Percentiles rank a stretch among this genome's conserved stretches.
Conservation (phyloP, 1,139 yeast genomes). For the Yamadazyma taylorii region DNA sequence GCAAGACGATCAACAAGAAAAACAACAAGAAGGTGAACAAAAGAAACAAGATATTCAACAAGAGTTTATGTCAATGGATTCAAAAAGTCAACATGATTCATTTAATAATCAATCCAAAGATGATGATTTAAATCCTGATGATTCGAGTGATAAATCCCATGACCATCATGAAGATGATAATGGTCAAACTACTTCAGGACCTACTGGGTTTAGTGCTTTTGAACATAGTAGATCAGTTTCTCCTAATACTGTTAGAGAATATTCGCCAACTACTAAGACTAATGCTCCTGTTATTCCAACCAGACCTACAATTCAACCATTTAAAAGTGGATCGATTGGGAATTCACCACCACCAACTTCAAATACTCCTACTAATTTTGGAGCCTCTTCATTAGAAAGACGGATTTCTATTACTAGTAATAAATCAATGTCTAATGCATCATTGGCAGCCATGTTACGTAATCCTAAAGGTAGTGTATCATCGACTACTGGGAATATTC, state of each 20-base stretch:
- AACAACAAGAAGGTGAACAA: background rate
- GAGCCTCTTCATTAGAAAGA: constrained; percentile 38
- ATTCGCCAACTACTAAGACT: constrained; percentile 16
- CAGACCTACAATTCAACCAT: constrained; percentile 52
- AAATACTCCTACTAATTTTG: constrained; percentile 22
- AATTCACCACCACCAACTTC: constrained; percentile 43
- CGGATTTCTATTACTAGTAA: constrained; percentile 46
- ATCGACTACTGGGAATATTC: constrained; percentile 33
- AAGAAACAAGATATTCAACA: too few species aligned
- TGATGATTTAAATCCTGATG: too few species aligned
- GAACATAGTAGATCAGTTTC: constrained; percentile 24
- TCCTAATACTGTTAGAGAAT: constrained; percentile 25
- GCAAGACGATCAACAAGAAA: background rate
- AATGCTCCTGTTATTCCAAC: constrained; percentile 21
- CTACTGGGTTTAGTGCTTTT: background rate
- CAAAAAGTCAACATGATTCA: too few species aligned
- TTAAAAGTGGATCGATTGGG: constrained; percentile 61
- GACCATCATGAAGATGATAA: background rate
- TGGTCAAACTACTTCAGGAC: too few species aligned
- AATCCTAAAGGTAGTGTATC: constrained; percentile 44
- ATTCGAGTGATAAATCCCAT: too few species aligned
- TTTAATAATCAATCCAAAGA: too few species aligned
- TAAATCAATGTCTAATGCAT: constrained; percentile 54
- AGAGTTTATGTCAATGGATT: too few species aligned
- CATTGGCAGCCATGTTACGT: constrained; percentile 53